Evolutionary conservation across 1,139 yeast species (phyloP).

Genomic region (Pichia sp.): DNA sequence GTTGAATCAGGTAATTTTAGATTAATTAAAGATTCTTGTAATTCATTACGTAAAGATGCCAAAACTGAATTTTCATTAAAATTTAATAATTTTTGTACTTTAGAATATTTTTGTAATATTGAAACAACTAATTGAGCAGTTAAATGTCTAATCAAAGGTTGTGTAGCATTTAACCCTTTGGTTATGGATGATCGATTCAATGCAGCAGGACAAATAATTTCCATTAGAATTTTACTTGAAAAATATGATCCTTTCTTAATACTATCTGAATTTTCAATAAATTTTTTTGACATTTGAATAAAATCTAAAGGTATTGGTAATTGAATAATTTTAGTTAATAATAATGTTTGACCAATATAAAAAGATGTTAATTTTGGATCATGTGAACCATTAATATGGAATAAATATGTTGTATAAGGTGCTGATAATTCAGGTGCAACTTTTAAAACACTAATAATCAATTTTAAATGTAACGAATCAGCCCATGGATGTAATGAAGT

Average conservation of each 20-base stretch:
- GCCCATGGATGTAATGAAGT: constrained; percentile 79
- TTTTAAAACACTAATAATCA: constrained; percentile 46
- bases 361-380: constrained; percentile 48
- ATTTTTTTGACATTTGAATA: constrained; percentile 9
- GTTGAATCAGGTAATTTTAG: constrained; percentile 46
- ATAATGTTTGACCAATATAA: constrained; percentile 71
- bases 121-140: constrained; percentile 55
- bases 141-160: constrained; percentile 58
- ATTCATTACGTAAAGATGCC: constrained; percentile 30
- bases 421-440: constrained; percentile 66
- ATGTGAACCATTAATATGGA: constrained; percentile 34
- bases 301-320: constrained; percentile 44
- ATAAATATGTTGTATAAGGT: constrained; percentile 57
- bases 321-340: constrained; percentile 53
- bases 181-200: constrained; percentile 53
- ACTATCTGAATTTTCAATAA: constrained; percentile 4
- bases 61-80: constrained; percentile 24
- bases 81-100: constrained; percentile 35
- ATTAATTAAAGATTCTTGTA: constrained; percentile 33
- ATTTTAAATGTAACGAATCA: constrained; percentile 52
- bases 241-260: constrained; percentile 5
- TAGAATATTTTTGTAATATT: constrained; percentile 46
- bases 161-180: constrained; percentile 51
- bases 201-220: constrained; percentile 60
- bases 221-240: constrained; percentile 31